Evolutionary conservation across 75 land plant species (phyloP).

Genomic region (Isoetes taiwanensis): DNA sequence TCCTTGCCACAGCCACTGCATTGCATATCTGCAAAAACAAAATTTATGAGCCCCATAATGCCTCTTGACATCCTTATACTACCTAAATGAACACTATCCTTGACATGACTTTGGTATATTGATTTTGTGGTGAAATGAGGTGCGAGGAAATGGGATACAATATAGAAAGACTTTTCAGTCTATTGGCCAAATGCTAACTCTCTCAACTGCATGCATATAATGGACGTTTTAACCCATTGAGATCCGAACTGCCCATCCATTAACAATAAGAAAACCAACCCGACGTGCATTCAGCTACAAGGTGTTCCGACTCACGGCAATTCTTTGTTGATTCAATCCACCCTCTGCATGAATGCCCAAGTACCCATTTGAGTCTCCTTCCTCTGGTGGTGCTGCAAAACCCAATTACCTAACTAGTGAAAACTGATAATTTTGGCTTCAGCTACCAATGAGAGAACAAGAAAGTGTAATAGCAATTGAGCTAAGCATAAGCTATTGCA

Average conservation of each 20-base stretch:
- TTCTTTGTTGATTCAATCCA: conserved; percentile 91
- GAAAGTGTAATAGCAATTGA: not conserved
- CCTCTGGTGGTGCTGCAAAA: conserved; percentile 43
- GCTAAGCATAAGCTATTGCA: not conserved
- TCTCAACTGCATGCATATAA: no score
- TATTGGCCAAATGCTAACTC: no score
- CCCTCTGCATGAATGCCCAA: conserved; percentile 95
- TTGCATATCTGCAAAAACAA: conserved; percentile 64
- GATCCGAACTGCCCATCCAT: no score
- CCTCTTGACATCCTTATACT: no score
- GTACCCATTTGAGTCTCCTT: conserved; percentile 85
- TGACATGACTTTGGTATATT: no score
- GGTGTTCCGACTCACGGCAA: conserved; percentile 82
- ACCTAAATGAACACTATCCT: no score
- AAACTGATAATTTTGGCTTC: not conserved
- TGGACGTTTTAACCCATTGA: no score
- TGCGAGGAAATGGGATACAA: no score
- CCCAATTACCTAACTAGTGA: not conserved
- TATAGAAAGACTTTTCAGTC: no score
- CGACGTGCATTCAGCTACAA: not conserved
- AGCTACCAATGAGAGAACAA: not conserved
- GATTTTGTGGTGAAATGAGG: no score
- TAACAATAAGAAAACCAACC: not conserved
- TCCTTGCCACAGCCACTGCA: conserved; percentile 95
- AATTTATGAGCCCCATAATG: no score